Evolutionary conservation across 2,329 filamentous ascomycete species (phyloP).

Genomic region (Hypoxylon sp.): DNA sequence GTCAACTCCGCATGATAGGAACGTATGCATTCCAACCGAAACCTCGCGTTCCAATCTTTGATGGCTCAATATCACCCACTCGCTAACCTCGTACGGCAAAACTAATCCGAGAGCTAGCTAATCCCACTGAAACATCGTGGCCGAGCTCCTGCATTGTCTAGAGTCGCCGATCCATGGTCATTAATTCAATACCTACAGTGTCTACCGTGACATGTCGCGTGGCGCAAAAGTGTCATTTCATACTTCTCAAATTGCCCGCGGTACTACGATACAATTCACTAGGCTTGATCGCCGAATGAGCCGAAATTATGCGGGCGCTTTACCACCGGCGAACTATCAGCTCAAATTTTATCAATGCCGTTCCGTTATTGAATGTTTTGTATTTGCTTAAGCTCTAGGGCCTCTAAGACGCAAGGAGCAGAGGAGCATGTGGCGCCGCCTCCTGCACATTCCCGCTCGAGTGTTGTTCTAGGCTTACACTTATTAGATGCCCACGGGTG

Average conservation of each 20-base stretch:
- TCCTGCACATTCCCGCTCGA: conserved; percentile 32
- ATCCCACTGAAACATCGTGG: conserved; percentile 39
- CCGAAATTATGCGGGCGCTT: conserved; percentile 20
- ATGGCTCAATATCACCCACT: conserved; percentile 19
- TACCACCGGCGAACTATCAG: conserved; percentile 22
- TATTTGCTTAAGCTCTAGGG: conserved; percentile 21
- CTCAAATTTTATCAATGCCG: conserved; percentile 18
- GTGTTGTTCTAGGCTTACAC: conserved; percentile 31
- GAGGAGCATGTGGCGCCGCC: conserved; percentile 30
- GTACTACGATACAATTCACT: conserved; percentile 19
- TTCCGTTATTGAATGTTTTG: conserved; percentile 9
- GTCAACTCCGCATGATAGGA: conserved; percentile 27
- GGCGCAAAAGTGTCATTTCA: conserved; percentile 16
- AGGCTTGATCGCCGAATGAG: conserved; percentile 20
- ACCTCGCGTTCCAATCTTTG: conserved; percentile 24
- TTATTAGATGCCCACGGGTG: conserved; percentile 28
- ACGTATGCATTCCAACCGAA: conserved; percentile 23
- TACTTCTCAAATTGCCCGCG: conserved; percentile 21
- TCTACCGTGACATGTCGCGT: conserved; percentile 36
- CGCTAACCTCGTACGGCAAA: conserved; percentile 28
- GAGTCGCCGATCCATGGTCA: conserved; percentile 32
- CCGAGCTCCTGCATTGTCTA: conserved; percentile 37
- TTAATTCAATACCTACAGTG: conserved; percentile 26
- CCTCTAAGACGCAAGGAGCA: conserved; percentile 16
- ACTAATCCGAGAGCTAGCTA: conserved; percentile 29